Evolutionary conservation across 2,329 filamentous ascomycete genomes (phyloP), one percentile per base, ranked within the genome.

Genomic region (Trichoderma hamatum): DNA sequence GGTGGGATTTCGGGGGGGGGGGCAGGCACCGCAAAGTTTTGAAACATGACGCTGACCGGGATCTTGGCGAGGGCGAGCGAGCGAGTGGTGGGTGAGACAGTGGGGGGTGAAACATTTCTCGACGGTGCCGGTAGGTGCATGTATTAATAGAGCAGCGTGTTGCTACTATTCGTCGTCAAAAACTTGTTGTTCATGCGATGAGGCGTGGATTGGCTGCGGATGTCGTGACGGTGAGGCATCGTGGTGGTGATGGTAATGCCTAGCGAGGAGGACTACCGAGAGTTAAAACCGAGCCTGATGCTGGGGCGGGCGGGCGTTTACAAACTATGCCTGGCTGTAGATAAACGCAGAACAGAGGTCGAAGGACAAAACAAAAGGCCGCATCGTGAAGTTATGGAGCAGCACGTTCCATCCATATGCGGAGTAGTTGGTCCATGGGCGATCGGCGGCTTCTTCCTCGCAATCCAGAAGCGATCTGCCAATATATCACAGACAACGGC

Each of bases 1-100:
- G 39, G 39, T 43, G 39, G 61, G 28, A 30, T 43, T 52, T 49
- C n/a, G 60, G n/a, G n/a, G n/a, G n/a, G n/a, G n/a, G n/a, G n/a
- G n/a, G n/a, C n/a, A n/a, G n/a, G n/a, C n/a, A n/a, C n/a, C n/a
- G 56, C 59, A 63, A 32, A 54, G 39, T 55, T 24, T 55, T 64
- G 61, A 64, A 64, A 64, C 61, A 64, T 5, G 13, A 24, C 16
- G 28, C 24, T 5, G 59, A 21, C 43, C 43, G 28, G 55, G 30
- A 13, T 59, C 10, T 11, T 14, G 26, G 19, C 11, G 54, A 58
- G 54, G 28, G 54, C 16, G 16, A 24, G 55, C 19, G 39, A 19
- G 39, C 36, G 36, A 43, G 39, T 43, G 55, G 32, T 14, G 55
- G n/a, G 32, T n/a, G 34, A 59, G 55, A 34, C 21, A 34, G 21